phyloP scores from a whole-genome alignment of 371 early-diverging fungal species.

The Dipsacomyces acuminosporus region DNA sequence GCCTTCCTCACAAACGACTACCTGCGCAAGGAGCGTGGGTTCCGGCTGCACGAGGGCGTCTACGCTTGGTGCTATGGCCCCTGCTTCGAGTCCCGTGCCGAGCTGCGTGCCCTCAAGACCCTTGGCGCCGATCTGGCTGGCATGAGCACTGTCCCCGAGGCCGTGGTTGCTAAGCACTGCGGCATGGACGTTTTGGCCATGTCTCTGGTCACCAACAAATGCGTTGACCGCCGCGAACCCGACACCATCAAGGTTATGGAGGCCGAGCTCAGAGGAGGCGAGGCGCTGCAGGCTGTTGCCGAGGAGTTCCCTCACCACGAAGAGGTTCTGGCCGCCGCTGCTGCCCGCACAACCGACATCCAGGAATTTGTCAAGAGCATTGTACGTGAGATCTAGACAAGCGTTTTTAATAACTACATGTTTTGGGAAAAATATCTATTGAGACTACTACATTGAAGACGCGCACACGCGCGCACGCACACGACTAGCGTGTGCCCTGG shows the following conservation, averaged over 20 bases:
- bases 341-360: slow-evolving; percentile 67
- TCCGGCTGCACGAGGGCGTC: slow-evolving; percentile 71
- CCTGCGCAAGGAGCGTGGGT: slow-evolving; percentile 51
- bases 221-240: slow-evolving; percentile 61
- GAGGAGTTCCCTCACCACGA: slow-evolving; percentile 73
- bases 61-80: slow-evolving; percentile 90
- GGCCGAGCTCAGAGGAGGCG: slow-evolving; percentile 47
- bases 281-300: slow-evolving; percentile 49
- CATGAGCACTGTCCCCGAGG: slow-evolving; percentile 95
- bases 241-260: slow-evolving; percentile 57
- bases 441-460: not conserved
- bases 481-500: no score
- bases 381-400: slow-evolving; percentile 47
- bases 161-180: slow-evolving; percentile 87
- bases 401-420: not conserved
- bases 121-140: slow-evolving; percentile 89
- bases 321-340: slow-evolving; percentile 80
- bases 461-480: no score
- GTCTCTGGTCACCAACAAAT: slow-evolving; percentile 81
- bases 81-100: slow-evolving; percentile 85
- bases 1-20: slow-evolving; percentile 45
- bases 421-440: not conserved
- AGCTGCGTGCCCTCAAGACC: slow-evolving; percentile 68
- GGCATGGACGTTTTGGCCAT: slow-evolving; percentile 84
- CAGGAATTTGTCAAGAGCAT: slow-evolving; percentile 67